Conservation (phyloP, 176 grass and related monocot genomes). For the Pontederia paniculata region DNA sequence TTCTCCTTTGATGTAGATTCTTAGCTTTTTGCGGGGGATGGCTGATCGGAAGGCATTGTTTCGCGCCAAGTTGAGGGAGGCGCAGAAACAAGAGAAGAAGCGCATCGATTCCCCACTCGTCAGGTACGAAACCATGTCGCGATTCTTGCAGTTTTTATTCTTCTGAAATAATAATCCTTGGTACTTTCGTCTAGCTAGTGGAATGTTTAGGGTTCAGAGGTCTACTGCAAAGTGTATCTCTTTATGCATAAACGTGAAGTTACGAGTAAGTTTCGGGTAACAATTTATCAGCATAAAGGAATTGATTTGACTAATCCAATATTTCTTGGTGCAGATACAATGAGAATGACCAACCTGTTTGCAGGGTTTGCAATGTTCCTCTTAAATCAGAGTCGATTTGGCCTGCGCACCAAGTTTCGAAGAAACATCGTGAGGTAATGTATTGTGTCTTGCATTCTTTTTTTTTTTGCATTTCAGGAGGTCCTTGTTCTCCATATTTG, state of each 20-base stretch:
- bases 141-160: neutral
- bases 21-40: slow-evolving; percentile 21
- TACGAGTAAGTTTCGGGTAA: too few species aligned
- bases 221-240: neutral
- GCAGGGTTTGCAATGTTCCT: slow-evolving; percentile 74
- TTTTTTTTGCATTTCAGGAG: neutral
- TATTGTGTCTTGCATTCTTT: neutral
- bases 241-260: too few species aligned
- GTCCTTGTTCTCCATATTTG: neutral
- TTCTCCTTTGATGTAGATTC: too few species aligned
- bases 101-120: slow-evolving; percentile 92
- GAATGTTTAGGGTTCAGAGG: neutral
- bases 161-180: neutral
- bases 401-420: slow-evolving; percentile 91
- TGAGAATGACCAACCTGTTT: slow-evolving; percentile 78
- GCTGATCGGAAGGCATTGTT: slow-evolving; percentile 83
- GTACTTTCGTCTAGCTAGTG: neutral
- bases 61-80: slow-evolving; percentile 77
- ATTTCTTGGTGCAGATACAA: slow-evolving; percentile 58
- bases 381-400: slow-evolving; percentile 91
- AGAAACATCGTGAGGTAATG: slow-evolving; percentile 85
- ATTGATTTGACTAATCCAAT: too few species aligned
- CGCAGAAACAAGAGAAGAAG: slow-evolving; percentile 67
- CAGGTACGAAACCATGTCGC: slow-evolving; percentile 24
- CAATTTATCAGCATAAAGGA: too few species aligned